These are phyloP conservation scores for Claviceps maximensis DNA, from an alignment of 2,329 filamentous ascomycete species.

Conservation along the genomic window DNA sequence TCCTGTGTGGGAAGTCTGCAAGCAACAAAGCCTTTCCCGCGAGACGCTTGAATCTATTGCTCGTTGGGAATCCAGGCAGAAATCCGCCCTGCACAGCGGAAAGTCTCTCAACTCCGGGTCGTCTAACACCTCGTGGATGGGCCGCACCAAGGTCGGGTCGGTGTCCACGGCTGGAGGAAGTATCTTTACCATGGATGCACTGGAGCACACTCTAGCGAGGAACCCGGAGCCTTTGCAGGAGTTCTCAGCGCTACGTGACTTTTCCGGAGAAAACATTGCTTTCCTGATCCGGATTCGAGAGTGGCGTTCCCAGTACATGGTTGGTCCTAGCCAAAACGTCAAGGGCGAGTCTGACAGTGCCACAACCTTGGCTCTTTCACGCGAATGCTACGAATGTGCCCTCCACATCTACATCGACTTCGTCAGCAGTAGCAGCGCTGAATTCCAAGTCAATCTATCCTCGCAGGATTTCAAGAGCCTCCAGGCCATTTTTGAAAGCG, in stretches of 20 bases:
- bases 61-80: slow-evolving; percentile 31
- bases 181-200: slow-evolving; percentile 44
- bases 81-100: slow-evolving; percentile 16
- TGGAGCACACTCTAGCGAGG: slow-evolving; percentile 43
- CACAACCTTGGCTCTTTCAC: slow-evolving; percentile 20
- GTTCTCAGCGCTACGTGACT: slow-evolving; percentile 50
- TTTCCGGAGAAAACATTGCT: slow-evolving; percentile 55
- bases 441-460: slow-evolving; percentile 55
- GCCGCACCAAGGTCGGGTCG: slow-evolving; percentile 22
- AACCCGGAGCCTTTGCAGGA: slow-evolving; percentile 44
- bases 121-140: slow-evolving; percentile 22
- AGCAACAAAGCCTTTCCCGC: slow-evolving; percentile 29
- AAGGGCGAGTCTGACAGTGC: slow-evolving; percentile 5
- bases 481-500: slow-evolving; percentile 41
- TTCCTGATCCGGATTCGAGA: slow-evolving; percentile 45
- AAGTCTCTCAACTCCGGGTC: slow-evolving; percentile 22
- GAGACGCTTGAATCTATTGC: slow-evolving; percentile 37
- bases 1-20: slow-evolving; percentile 44
- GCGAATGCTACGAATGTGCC: slow-evolving; percentile 42
- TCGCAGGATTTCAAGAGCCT: slow-evolving; percentile 40
- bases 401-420: slow-evolving; percentile 49
- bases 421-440: slow-evolving; percentile 45
- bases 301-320: slow-evolving; percentile 19
- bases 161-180: slow-evolving; percentile 25
- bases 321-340: slow-evolving; percentile 11